Base-by-base conservation (phyloP, 495 filamentous ascomycete genomes). In the Barbatosphaeria neglecta region DNA sequence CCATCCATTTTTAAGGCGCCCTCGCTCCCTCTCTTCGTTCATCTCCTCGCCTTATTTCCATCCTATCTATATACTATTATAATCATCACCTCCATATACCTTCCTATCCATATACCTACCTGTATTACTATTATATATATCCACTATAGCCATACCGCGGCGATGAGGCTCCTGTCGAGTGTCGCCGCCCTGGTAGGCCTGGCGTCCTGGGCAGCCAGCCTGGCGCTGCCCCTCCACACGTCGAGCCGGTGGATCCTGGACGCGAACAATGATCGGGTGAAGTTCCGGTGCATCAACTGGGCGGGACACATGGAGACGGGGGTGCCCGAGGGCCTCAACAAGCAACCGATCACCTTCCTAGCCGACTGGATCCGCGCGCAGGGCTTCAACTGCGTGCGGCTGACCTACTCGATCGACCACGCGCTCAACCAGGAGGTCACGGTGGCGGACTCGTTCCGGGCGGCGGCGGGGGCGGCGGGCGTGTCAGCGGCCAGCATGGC, bases 351-450 rank as follows among this genome's bases (percentile, higher is more conserved):
- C 18, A 57, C 60, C 47, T 54, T 54, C 56, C 64, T 74, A 49
- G 58, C 61, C 33, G 50, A 57, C 51, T 68, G 66, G 59, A 66
- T 76, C 56, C 41, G 57, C 27, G 28, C 46, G 18, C 60, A 67
- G 16, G 63, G 63, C 39, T 76, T 74, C 65, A 74, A 74, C 65
- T 76, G 73, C 60, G 70, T 76, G 40, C 71, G 73, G 17, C 63
- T 76, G 16, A 74, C 71, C 22, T 76, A 70, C 62, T 63, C 59
- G 39, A 73, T 66, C 59, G 73, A 76, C 54, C 68, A 69, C 50
- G 70, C 73, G 0, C 62, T 77, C 11, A 52, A 62, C 55, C 67
- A 65, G 1, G n/a, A 42, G 20, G 44, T 56, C 9, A 37, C 42
- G 6, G 63, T 77, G 18, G 47, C 54, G 6, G 61, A 61, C 50